Base-by-base conservation (phyloP, 305 asterid genomes). In the Fraxinus paxiana region DNA sequence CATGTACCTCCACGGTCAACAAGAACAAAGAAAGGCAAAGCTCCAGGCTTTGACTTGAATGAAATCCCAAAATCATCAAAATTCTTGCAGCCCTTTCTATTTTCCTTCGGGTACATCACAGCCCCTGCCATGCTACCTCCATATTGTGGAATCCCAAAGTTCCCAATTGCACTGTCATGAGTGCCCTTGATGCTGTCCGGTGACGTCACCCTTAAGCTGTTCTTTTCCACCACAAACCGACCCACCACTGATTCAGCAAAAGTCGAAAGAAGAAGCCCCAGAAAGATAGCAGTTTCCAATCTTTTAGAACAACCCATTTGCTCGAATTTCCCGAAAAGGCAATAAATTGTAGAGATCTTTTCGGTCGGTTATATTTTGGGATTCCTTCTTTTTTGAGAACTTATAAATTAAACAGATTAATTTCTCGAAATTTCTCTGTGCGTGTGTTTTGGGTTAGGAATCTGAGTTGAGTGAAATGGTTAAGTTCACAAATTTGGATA, bases 41-140 rank as follows among this genome's bases (percentile, higher is more conserved):
- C 94, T 72, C 98, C 98, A 85, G 97, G 76, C 76, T 86, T 86
- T 22, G 94, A 80, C 89, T 92, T 94, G 83, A 89, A 90, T 69
- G 98, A 91, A 91, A 88, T 83, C 82, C 90, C 89, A 82, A 80
- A 91, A 84, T 89, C 97, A 83, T 77, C 91, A 85, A 96, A 96
- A 67, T 79, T 77, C 20, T 82, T 84, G 83, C 99, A 94, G 4
- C 97, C 99, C 83, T 92, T 93, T 71, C 78, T 83, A 77, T 94
- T 96, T 43, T 91, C 95, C 85, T 92, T 96, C 0, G 98, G 97
- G 43, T 84, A 94, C n/a, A 89, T 84, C 56, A 92, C 97, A 74
- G 94, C 82, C 22, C 96, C 98, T 33, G 94, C 90, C 92, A 94
- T 83, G 79, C 94, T 93, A 7, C 98, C 98, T 18, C 97, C 97